These are phyloP conservation scores for Aureobasidium sp. DNA, from an alignment of 2,329 filamentous ascomycete genomes.

Conservation along the genomic window DNA sequence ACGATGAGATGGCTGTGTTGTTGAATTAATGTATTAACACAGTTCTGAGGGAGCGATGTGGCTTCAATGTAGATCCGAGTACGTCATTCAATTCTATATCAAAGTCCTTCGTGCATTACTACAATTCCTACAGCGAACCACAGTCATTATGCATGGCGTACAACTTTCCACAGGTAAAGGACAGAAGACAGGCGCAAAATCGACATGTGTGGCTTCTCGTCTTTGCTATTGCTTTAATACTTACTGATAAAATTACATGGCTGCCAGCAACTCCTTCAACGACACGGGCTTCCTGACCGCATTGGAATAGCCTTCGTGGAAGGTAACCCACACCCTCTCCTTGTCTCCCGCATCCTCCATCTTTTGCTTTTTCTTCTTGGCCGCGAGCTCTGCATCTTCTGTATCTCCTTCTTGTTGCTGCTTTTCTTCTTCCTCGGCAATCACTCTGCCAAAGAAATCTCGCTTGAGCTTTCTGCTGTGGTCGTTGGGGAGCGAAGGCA, in stretches of 20 bases:
- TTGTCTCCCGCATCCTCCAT: conserved; percentile 33
- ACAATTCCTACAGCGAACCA: too few relatives aligned
- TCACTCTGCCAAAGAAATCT: conserved; percentile 75
- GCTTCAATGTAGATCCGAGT: too few relatives aligned
- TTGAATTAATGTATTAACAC: too few relatives aligned
- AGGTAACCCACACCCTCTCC: conserved; percentile 77
- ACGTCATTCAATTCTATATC: too few relatives aligned
- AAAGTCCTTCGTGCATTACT: too few relatives aligned
- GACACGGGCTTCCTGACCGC: conserved; percentile 84
- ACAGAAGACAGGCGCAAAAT: too few relatives aligned
- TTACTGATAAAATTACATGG: conserved; percentile 33
- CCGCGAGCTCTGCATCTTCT: conserved; percentile 14
- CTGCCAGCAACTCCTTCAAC: conserved; percentile 67
- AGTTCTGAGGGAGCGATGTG: too few relatives aligned
- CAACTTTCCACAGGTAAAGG: too few relatives aligned
- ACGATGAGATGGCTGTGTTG: too few relatives aligned
- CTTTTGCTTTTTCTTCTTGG: conserved; percentile 16
- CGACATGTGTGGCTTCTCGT: too few relatives aligned
- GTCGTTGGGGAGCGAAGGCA: conserved; percentile 20
- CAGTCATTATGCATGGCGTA: too few relatives aligned
- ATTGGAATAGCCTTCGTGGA: conserved; percentile 85
- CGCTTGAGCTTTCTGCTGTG: conserved; percentile 48
- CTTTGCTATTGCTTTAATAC: too few relatives aligned
- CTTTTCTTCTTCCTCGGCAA: conserved; percentile 27
- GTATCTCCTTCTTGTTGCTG: conserved; percentile 22